These are phyloP conservation scores for Leccinum solheimii DNA, from an alignment of 1,284 basidiomycete genomes.

Conservation along the genomic window DNA sequence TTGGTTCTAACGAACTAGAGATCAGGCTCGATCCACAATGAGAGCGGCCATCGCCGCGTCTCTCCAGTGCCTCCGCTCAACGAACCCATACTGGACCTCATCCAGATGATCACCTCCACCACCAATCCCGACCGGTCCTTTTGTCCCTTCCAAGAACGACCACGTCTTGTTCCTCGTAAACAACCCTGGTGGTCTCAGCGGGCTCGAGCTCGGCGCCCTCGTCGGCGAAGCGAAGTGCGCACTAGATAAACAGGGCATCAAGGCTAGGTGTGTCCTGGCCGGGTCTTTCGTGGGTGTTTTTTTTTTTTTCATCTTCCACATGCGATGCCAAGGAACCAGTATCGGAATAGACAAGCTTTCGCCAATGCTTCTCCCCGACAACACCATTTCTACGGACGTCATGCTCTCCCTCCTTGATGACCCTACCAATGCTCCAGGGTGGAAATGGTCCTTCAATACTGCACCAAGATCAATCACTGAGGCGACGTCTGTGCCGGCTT, in stretches of 20 bases:
- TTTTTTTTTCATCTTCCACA: not conserved
- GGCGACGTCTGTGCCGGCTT: conserved; percentile 10
- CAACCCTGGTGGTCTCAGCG: conserved; percentile 83
- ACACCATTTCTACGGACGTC: conserved; percentile 42
- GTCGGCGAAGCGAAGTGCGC: conserved; percentile 59
- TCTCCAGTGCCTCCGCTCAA: conserved; percentile 70
- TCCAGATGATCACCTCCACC: conserved; percentile 73
- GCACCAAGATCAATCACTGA: conserved; percentile 35
- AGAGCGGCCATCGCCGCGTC: conserved; percentile 73
- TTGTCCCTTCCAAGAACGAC: conserved; percentile 77
- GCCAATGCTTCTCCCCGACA: conserved; percentile 75
- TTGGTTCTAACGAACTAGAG: conserved; percentile 72
- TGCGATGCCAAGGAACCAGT: conserved; percentile 7
- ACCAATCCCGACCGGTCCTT: conserved; percentile 84
- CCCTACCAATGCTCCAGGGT: conserved; percentile 73
- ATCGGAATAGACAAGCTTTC: conserved; percentile 65
- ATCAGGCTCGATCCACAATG: conserved; percentile 95
- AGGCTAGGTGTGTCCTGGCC: conserved; percentile 63
- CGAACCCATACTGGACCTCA: conserved; percentile 53
- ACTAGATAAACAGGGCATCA: conserved; percentile 57
- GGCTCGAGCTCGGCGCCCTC: conserved; percentile 80
- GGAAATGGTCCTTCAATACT: conserved; percentile 68
- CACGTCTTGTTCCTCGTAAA: conserved; percentile 72
- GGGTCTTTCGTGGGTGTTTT: conserved; percentile 81
- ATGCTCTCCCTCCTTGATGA: conserved; percentile 81